phyloP scores from a whole-genome alignment of 305 asterid genomes.

The Ajuga reptans region DNA sequence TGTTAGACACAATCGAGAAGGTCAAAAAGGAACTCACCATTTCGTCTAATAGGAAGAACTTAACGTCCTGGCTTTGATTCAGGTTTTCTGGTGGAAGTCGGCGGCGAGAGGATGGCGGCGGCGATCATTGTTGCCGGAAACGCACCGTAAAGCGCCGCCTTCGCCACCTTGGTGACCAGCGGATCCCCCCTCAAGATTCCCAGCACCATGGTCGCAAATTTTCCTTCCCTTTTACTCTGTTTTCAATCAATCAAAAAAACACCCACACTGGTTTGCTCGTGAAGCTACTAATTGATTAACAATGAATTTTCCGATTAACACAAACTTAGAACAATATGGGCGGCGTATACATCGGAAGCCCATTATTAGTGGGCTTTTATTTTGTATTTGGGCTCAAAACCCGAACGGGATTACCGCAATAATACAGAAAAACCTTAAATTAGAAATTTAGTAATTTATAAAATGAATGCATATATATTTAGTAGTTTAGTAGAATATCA shows the following conservation, averaged over 20 bases:
- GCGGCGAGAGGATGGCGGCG: conserved; percentile 51
- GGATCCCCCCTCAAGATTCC: conserved; percentile 46
- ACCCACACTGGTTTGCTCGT: not conserved
- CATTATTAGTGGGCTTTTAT: conserved; percentile 3
- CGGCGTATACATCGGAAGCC: not conserved
- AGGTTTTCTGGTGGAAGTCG: conserved; percentile 30
- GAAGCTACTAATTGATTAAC: not conserved
- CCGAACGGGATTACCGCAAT: not conserved
- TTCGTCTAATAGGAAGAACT: conserved; percentile 20
- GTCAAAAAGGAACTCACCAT: conserved; percentile 3
- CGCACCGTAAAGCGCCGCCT: conserved; percentile 37
- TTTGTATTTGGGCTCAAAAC: no score
- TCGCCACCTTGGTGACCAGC: conserved; percentile 47
- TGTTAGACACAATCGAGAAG: not conserved
- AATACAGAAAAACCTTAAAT: no score
- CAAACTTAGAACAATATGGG: not conserved
- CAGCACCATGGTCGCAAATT: conserved; percentile 25
- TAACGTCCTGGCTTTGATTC: conserved; percentile 14
- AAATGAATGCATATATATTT: no score
- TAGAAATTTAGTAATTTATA: no score
- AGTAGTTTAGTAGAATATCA: no score
- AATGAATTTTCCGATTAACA: not conserved
- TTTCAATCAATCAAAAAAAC: not conserved
- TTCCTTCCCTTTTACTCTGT: not conserved
- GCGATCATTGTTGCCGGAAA: conserved; percentile 51